Conservation (phyloP, 805 yeast species). For the Wickerhamomyces xylosicus region DNA sequence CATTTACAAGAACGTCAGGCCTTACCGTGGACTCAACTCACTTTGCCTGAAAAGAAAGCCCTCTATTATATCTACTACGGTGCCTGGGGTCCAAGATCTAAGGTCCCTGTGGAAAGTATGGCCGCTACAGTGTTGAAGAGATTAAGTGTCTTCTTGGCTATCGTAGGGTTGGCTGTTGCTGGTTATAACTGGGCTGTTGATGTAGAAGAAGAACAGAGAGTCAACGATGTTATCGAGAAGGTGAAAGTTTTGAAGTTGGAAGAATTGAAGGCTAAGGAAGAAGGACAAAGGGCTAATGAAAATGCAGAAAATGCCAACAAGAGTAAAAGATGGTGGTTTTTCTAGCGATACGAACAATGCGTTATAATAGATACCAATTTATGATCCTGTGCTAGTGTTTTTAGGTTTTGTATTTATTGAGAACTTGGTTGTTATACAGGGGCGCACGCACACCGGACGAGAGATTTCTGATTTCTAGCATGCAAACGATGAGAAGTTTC, state of each 20-base stretch:
- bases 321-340: background rate
- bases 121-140: conserved; percentile 12
- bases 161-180: conserved; percentile 12
- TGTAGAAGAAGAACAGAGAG: conserved; percentile 9
- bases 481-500: no score
- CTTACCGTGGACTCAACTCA: conserved; percentile 22
- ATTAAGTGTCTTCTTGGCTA: conserved; percentile 10
- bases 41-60: conserved; percentile 19
- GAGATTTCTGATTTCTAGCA: no score
- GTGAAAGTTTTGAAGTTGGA: conserved; percentile 5
- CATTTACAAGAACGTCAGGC: conserved; percentile 23
- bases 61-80: conserved; percentile 28
- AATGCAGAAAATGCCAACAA: background rate
- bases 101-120: conserved; percentile 1
- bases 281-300: background rate
- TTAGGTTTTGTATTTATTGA: no score
- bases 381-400: no score
- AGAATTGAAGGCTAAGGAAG: conserved; percentile 2
- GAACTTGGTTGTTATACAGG: no score
- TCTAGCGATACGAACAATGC: background rate
- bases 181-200: conserved; percentile 13
- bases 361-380: no score
- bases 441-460: no score
- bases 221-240: conserved; percentile 1
- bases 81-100: conserved; percentile 26